Evolutionary conservation across 371 early-diverging fungal genomes (phyloP).

Genomic region (Mortierella sp.): DNA sequence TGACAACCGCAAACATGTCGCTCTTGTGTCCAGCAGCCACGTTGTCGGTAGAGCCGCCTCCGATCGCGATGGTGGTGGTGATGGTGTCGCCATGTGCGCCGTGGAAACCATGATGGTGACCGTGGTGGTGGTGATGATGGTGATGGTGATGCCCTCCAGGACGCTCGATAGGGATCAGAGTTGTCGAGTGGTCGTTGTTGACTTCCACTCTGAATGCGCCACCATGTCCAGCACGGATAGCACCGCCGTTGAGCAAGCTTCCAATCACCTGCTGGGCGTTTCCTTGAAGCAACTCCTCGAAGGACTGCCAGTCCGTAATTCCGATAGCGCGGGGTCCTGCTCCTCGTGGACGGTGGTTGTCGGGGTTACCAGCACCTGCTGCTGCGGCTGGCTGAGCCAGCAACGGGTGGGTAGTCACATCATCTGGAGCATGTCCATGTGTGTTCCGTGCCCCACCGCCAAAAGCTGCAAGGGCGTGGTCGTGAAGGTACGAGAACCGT

Average conservation of each 20-base stretch:
- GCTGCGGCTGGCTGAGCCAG: slow-evolving; percentile 64
- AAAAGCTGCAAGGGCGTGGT: slow-evolving; percentile 48
- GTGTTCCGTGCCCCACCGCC: slow-evolving; percentile 44
- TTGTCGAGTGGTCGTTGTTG: slow-evolving; percentile 59
- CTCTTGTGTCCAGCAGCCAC: slow-evolving; percentile 11
- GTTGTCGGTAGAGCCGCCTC: neutral
- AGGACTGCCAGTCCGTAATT: slow-evolving; percentile 69
- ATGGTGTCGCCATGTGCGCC: slow-evolving; percentile 15
- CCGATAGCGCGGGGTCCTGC: slow-evolving; percentile 46
- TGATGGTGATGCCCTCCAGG: slow-evolving; percentile 7
- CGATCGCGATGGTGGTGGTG: slow-evolving; percentile 27
- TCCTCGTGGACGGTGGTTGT: slow-evolving; percentile 33
- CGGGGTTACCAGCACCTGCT: slow-evolving; percentile 30
- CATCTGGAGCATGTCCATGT: slow-evolving; percentile 60
- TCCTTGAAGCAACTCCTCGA: slow-evolving; percentile 80
- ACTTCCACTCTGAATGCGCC: slow-evolving; percentile 69
- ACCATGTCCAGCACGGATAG: slow-evolving; percentile 57
- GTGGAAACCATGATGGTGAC: slow-evolving; percentile 3
- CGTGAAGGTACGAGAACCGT: slow-evolving; percentile 47
- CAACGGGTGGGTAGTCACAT: slow-evolving; percentile 79
- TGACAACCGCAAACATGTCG: slow-evolving; percentile 68
- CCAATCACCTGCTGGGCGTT: slow-evolving; percentile 78
- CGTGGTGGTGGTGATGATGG: slow-evolving; percentile 3
- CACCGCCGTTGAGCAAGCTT: slow-evolving; percentile 68
- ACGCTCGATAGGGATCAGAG: slow-evolving; percentile 47